Evolutionary conservation across 2,329 filamentous ascomycete species (phyloP).

Genomic region (Penicillium sp.): DNA sequence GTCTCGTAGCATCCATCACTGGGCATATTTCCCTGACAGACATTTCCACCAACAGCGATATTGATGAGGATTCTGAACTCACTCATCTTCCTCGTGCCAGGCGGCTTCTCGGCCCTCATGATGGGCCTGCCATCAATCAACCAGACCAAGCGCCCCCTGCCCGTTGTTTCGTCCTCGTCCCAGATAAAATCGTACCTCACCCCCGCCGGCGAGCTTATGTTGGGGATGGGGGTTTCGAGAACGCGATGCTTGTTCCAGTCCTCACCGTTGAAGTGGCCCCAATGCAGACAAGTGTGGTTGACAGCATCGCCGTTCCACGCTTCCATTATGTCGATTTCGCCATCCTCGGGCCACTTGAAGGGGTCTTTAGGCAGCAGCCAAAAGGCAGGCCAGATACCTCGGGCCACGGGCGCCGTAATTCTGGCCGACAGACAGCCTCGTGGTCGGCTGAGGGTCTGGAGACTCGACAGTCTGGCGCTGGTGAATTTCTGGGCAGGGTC

Average conservation of each 20-base stretch:
- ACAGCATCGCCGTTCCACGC: conserved; percentile 26
- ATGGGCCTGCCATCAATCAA: conserved; percentile 24
- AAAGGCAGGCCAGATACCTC: conserved; percentile 27
- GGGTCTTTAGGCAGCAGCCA: conserved; percentile 29
- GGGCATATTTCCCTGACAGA: conserved; percentile 25
- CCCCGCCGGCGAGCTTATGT: conserved; percentile 20
- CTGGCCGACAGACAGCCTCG: conserved; percentile 25
- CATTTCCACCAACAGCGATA: conserved; percentile 26
- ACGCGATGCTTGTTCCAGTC: conserved; percentile 28
- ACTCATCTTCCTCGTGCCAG: conserved; percentile 26
- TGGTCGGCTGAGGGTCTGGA: conserved; percentile 21
- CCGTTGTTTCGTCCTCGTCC: conserved; percentile 24
- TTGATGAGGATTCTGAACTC: conserved; percentile 28
- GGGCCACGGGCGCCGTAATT: conserved; percentile 22
- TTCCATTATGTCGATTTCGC: conserved; percentile 26
- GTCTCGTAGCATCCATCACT: conserved; percentile 24
- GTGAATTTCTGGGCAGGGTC: conserved; percentile 23
- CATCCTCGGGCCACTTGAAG: conserved; percentile 27
- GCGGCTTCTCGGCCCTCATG: conserved; percentile 26
- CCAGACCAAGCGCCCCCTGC: conserved; percentile 22
- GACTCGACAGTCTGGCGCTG: conserved; percentile 24
- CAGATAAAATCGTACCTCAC: conserved; percentile 26
- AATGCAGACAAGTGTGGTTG: conserved; percentile 26
- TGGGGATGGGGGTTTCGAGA: conserved; percentile 23
- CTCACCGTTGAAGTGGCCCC: conserved; percentile 25